Evolutionary conservation across 2,329 filamentous ascomycete species (phyloP), one percentile per base, ranked within the genome.

Genomic region (Alternaria viburni): DNA sequence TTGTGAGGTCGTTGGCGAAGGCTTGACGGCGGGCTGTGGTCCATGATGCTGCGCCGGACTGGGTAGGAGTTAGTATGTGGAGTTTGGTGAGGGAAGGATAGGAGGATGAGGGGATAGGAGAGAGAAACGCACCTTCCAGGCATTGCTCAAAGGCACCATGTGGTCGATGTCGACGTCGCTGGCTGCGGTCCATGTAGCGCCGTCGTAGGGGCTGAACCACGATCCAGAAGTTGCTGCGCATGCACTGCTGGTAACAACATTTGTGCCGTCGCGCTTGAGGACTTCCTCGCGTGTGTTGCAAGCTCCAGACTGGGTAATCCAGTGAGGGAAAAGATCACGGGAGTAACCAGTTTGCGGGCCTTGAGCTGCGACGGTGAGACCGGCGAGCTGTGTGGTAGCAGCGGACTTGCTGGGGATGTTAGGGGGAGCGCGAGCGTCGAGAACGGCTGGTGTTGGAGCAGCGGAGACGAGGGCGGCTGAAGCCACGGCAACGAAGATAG

Each of bases 111-210:
- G 21, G 11, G 15, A 49, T 36, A 15, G 13, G 32, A 25, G 7
- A 11, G 13, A 15, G 5, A n/a, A 23, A 54, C 84, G 73, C 69
- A 89, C 87, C 65, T 91, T 88, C 92, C 91, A 95, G 6, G 92
- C 91, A 74, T 94, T 93, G 75, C 90, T 90, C 64, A 96, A 78
- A 1, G 93, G 92, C 3, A 96, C 91, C 81, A 96, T 85, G 77
- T 96, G 93, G 77, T 96, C 93, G 63, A 96, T 95, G 70, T 95
- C 91, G 1, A 96, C 78, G 70, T 94, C 90, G 17, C 84, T 86
- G 1, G 91, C 87, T 0, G 83, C 82, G 0, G 87, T 90, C 90
- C 90, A 93, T 1, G 84, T 88, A 0, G 82, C 89, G 15, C 91
- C 91, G 73, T 95, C 92, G 76, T 91, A 96, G 0, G 91, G 90